Evolutionary conservation across 1,139 yeast genomes (phyloP), one percentile per base, ranked within the genome.

Genomic region (Petasospora fabianii): DNA sequence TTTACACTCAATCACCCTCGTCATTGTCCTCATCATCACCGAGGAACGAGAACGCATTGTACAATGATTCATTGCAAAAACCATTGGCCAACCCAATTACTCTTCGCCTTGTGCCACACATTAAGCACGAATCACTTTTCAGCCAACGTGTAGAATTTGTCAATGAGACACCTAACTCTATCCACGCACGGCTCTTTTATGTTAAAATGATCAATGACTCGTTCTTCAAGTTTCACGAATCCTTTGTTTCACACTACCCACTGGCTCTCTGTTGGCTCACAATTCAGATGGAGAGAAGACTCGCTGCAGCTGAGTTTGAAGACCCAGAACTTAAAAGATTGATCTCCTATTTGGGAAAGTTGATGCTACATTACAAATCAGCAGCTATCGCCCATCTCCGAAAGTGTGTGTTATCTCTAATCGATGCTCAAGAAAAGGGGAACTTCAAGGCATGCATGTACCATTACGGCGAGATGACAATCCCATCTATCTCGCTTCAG

Each of bases 401-500:
- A 29, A 11, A 24, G 5, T 12, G 36, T 8, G 43, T 47, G 8
- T 9, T 34, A 3, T 22, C 31, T 5, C 18, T 48, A 7, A 47
- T 50, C 16, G 41, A 42, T 3, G 43, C 45, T 3, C 46, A 45
- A 10, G 24, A 34, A 2, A 17, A 16, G 2, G 21, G 34, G 1
- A 48, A 49, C 14, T 37, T 20, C 17, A 29, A 21, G 14, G 30
- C 20, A 5, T 49, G 47, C 9, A 21, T 37, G 3, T 17, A 9
- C 10, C 21, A 21, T 12, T 50, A 35, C 34, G 20, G 31, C 2
- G 20, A 32, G 1, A 30, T 40, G 16, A 31, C 45, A 7, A 24
- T 43, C 1, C 48, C 53, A 11, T 39, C 55, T 0, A 19, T 46
- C 4, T 36, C 42, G 12, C 36, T 52, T 5, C 55, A 49, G 20